Evolutionary conservation across 2,329 filamentous ascomycete species (phyloP), one percentile per base, ranked within the genome.

Genomic region (Akanthomyces muscarius): DNA sequence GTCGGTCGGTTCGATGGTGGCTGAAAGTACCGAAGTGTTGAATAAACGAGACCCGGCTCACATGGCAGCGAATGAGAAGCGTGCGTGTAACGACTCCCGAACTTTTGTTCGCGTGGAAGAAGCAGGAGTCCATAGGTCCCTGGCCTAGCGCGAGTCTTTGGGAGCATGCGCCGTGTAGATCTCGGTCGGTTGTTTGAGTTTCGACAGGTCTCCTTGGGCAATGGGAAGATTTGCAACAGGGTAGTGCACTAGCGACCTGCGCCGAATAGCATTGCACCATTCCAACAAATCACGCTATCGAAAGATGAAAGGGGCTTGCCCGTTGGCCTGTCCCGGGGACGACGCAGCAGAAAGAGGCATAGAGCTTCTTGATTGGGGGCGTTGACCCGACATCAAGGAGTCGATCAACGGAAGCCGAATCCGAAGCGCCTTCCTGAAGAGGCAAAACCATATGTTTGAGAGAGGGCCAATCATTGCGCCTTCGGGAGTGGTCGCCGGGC

Each of bases 381-480:
- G 25, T 21, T 33, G 58, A 25, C 41, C 58, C 23, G 48, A 25
- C 5, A 25, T 53, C 38, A 55, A 44, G 21, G 52, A 51, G 42
- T 23, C 30, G n/a, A 21, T 4, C 33, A 56, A 44, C 51, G 52
- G 42, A 18, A 56, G 44, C 23, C 30, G 44, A 23, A 56, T 30
- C 60, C 52, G 36, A 56, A 25, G 36, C 21, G 52, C 60, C 60
- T 62, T 62, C 52, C 60, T 38, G 36, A 62, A 50, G 21, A 13
- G 36, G 60, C 0, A 48, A 61, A 25, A 62, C 14, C 10, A 33
- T 1, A 44, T 51, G 36, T 51, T 62, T 44, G 36, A 44, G 16
- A 44, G 5, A 8, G 44, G 7, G 36, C 45, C 45, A 62, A 62
- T 57, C 52, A 51, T 62, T 62, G 60, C 44, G 45, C 44, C 44